Percentiles rank a stretch among this genome's conserved stretches.
phyloP scores from a whole-genome alignment of 2,329 filamentous ascomycete genomes.

The Botrytis fragariae region DNA sequence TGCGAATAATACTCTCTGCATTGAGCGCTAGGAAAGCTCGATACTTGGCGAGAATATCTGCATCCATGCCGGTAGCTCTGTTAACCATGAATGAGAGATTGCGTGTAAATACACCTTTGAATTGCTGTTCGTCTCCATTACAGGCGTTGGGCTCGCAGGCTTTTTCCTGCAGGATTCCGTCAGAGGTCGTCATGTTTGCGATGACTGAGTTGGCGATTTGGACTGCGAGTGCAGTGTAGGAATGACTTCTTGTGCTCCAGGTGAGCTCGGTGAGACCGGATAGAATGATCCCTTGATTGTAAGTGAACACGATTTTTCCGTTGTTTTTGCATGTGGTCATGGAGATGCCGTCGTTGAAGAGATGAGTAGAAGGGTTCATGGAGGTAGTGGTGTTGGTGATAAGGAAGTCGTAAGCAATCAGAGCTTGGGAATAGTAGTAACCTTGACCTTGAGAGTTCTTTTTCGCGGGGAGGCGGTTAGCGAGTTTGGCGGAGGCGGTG shows the following conservation, averaged over 20 bases:
- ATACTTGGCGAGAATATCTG: neutral
- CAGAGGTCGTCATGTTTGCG: conserved; percentile 42
- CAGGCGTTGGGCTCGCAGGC: conserved; percentile 49
- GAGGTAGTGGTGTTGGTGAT: conserved; percentile 42
- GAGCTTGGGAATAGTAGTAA: conserved; percentile 58
- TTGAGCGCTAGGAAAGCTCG: conserved; percentile 6
- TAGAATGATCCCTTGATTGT: conserved; percentile 62
- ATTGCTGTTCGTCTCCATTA: conserved; percentile 54
- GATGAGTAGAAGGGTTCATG: conserved; percentile 47
- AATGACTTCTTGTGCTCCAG: conserved; percentile 47
- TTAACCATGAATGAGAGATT: conserved; percentile 59
- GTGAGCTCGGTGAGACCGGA: conserved; percentile 55
- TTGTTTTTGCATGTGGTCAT: conserved; percentile 50
- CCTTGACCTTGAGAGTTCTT: conserved; percentile 44
- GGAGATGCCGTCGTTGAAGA: conserved; percentile 54
- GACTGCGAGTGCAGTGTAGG: conserved; percentile 48
- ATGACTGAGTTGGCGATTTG: conserved; percentile 56
- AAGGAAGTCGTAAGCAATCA: conserved; percentile 53
- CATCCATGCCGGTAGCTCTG: conserved; percentile 20
- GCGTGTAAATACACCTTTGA: conserved; percentile 70
- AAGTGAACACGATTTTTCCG: conserved; percentile 46
- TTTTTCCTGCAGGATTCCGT: conserved; percentile 51
- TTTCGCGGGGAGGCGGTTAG: conserved; percentile 49
- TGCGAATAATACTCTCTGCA: neutral
- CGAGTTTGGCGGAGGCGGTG: conserved; percentile 52